Evolutionary conservation across 352 stramenopile species (phyloP).

Genomic region (Globisporangium takayamanum): DNA sequence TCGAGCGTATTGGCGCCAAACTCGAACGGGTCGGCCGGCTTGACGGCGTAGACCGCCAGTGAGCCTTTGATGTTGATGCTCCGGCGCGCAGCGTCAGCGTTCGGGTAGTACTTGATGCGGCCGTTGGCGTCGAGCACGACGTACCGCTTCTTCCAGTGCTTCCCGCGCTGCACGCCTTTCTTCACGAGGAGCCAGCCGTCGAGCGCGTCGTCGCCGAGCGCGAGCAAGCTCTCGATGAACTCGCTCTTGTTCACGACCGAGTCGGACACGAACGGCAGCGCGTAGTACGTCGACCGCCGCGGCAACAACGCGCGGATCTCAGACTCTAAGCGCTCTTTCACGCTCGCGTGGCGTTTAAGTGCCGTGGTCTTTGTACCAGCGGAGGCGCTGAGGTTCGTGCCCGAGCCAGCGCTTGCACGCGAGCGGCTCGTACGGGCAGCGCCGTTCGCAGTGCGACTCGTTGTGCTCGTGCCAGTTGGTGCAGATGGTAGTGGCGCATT

Average conservation of each 20-base stretch:
- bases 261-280: conserved; percentile 73
- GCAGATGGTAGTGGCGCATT: neutral
- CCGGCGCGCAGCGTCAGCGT: conserved; percentile 65
- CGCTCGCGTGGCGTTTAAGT: conserved; percentile 28
- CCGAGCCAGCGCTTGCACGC: neutral
- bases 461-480: neutral
- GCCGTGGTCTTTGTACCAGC: conserved; percentile 3
- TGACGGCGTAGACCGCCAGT: conserved; percentile 68
- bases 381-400: neutral
- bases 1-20: conserved; percentile 75
- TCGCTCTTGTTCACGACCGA: conserved; percentile 67
- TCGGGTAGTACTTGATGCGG: conserved; percentile 75
- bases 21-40: conserved; percentile 61
- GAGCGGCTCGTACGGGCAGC: conserved; percentile 5
- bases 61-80: conserved; percentile 78
- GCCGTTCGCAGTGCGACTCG: neutral
- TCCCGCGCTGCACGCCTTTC: conserved; percentile 57
- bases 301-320: conserved; percentile 56
- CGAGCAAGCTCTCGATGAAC: conserved; percentile 60
- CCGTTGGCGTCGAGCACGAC: conserved; percentile 70
- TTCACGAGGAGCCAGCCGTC: conserved; percentile 80
- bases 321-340: conserved; percentile 56
- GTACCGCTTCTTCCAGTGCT: conserved; percentile 83
- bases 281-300: conserved; percentile 63
- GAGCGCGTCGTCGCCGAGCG: conserved; percentile 58